Evolutionary conservation across 2,329 filamentous ascomycete species (phyloP).

Genomic region (Trichoderma atroviride): DNA sequence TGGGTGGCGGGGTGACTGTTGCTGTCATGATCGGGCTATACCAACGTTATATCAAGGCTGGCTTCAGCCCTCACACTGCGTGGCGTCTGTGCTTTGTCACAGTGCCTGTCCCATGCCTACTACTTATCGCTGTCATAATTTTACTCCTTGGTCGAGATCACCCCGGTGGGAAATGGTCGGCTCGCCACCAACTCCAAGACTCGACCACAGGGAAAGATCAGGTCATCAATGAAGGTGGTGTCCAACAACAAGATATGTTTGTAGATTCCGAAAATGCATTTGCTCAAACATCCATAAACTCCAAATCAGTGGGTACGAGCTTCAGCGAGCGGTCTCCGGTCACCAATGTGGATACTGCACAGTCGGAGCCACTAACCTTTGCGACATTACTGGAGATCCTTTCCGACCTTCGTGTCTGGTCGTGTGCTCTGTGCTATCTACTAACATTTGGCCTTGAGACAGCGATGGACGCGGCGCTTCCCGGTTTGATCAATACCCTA

Average conservation of each 20-base stretch:
- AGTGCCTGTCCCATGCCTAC: conserved; percentile 81
- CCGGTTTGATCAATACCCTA: conserved; percentile 61
- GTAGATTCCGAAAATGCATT: background rate
- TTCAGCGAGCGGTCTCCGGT: background rate
- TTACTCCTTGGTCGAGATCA: conserved; percentile 81
- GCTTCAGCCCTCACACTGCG: conserved; percentile 60
- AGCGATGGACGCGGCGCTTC: conserved; percentile 63
- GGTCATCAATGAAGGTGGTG: conserved; percentile 31
- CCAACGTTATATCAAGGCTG: conserved; percentile 65
- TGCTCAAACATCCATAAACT: background rate
- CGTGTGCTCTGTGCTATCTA: conserved; percentile 54
- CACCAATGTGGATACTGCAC: background rate
- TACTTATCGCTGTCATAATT: conserved; percentile 64
- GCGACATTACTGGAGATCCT: conserved; percentile 51
- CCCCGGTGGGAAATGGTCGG: conserved; percentile 78
- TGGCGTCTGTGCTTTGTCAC: conserved; percentile 69
- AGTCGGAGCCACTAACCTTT: background rate
- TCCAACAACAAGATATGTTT: background rate
- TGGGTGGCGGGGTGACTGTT: conserved; percentile 88
- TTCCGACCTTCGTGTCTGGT: conserved; percentile 59
- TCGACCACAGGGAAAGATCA: conserved; percentile 55
- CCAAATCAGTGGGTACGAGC: background rate
- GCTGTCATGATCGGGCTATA: conserved; percentile 92
- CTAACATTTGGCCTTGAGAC: conserved; percentile 67
- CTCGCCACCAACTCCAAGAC: conserved; percentile 61